phyloP scores from a whole-genome alignment of 805 yeast genomes.

The Candida quercuum region DNA sequence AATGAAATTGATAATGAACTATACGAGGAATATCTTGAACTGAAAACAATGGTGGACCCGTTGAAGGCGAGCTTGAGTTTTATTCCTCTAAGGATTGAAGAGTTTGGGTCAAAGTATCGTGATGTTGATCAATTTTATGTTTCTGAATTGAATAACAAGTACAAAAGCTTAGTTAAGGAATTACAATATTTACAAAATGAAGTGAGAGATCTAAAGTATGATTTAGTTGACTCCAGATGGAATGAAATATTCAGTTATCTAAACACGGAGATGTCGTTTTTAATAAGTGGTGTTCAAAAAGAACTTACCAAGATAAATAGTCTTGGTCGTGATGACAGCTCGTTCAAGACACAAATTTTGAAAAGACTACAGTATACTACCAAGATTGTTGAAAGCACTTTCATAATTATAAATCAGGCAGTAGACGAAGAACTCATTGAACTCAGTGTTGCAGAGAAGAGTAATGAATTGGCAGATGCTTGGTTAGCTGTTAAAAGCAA shows the following conservation, averaged over 20 bases:
- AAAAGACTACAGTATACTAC: conserved; percentile 31
- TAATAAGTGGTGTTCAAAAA: conserved; percentile 23
- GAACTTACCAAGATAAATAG: conserved; percentile 20
- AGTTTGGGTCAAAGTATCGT: conserved; percentile 30
- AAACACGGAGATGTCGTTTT: conserved; percentile 33
- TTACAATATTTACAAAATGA: conserved; percentile 38
- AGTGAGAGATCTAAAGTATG: conserved; percentile 35
- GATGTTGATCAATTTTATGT: conserved; percentile 18
- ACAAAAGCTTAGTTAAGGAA: conserved; percentile 33
- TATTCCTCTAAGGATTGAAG: conserved; percentile 43
- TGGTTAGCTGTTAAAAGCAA: conserved; percentile 25
- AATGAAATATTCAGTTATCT: conserved; percentile 43
- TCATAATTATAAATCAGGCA: conserved; percentile 32
- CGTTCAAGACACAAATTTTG: conserved; percentile 23
- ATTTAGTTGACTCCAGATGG: conserved; percentile 53
- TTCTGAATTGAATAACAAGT: conserved; percentile 30
- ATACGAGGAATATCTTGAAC: conserved; percentile 34
- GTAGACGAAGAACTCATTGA: conserved; percentile 36
- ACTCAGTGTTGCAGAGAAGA: conserved; percentile 28
- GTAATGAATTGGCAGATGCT: conserved; percentile 30
- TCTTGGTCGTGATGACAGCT: conserved; percentile 15
- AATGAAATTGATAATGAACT: conserved; percentile 33
- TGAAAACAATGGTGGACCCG: conserved; percentile 42
- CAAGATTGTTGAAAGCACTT: conserved; percentile 35
- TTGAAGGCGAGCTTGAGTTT: conserved; percentile 46